A percentile compares a stretch with the other conserved stretches of the same genome.
Evolutionary conservation across 2,329 filamentous ascomycete species (phyloP).

Genomic region (Diplocarpon rosae): DNA sequence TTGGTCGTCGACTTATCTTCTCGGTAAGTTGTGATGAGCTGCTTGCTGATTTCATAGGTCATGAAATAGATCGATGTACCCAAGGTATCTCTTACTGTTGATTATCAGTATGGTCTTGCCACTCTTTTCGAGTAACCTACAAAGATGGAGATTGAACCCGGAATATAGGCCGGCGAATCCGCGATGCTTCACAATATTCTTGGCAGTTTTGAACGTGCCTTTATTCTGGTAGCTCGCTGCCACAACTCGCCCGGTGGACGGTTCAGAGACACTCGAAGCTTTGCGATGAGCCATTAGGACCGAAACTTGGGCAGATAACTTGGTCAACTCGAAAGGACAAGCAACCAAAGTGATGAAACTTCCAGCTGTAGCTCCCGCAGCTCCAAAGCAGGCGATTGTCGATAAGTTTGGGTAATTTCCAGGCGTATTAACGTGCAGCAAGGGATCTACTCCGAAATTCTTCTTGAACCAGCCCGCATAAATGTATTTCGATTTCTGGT

Average conservation of each 20-base stretch:
- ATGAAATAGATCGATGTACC: conserved; percentile 82
- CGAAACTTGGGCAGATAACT: conserved; percentile 76
- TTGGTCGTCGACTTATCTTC: conserved; percentile 64
- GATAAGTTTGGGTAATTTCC: conserved; percentile 62
- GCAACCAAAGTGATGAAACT: conserved; percentile 71
- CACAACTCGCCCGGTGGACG: conserved; percentile 29
- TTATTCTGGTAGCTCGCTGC: conserved; percentile 66
- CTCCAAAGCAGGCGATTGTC: conserved; percentile 65
- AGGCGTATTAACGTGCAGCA: conserved; percentile 58
- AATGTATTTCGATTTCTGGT: conserved; percentile 64
- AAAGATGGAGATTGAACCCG: conserved; percentile 65
- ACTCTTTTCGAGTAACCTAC: conserved; percentile 41
- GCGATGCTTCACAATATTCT: conserved; percentile 64
- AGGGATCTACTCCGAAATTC: conserved; percentile 57
- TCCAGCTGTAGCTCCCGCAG: conserved; percentile 68
- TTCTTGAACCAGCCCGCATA: conserved; percentile 60
- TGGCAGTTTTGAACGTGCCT: conserved; percentile 65
- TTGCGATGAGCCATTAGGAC: conserved; percentile 58
- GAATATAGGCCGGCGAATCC: conserved; percentile 68
- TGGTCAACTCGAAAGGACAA: conserved; percentile 86
- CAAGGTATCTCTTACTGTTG: conserved; percentile 64
- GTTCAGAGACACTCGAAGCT: conserved; percentile 28
- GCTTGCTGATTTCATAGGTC: conserved; percentile 80
- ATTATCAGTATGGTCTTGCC: conserved; percentile 4
- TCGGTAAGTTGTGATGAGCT: conserved; percentile 63